Conservation (phyloP, 352 stramenopile genomes). For the Globisporangium canariense region DNA sequence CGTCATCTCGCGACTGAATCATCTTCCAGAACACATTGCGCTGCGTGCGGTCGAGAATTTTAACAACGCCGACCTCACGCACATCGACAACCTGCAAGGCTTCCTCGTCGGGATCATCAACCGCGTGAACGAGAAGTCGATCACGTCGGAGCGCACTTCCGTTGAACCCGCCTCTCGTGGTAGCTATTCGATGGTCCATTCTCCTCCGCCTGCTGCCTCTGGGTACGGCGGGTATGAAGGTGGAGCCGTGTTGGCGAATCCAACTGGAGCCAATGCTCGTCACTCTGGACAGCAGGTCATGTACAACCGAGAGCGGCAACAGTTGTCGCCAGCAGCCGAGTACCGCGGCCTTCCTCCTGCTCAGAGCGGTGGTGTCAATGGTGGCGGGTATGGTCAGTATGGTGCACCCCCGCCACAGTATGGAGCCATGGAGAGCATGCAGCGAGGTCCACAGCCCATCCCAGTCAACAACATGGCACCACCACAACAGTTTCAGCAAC, state of each 20-base stretch:
- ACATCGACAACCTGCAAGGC: constrained; percentile 72
- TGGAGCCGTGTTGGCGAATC: constrained; percentile 8
- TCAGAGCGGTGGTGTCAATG: neutral
- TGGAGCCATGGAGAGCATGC: constrained; percentile 11
- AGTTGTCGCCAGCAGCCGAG: constrained; percentile 11
- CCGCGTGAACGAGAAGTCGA: constrained; percentile 64
- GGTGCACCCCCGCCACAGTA: constrained; percentile 26
- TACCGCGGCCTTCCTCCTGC: constrained; percentile 20
- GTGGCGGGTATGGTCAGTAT: constrained; percentile 28
- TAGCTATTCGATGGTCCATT: neutral
- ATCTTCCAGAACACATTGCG: constrained; percentile 63
- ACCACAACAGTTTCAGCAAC: neutral
- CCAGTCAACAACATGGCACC: constrained; percentile 11
- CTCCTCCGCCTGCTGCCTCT: neutral
- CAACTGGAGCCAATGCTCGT: neutral
- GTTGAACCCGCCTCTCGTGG: neutral
- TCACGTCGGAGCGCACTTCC: constrained; percentile 23
- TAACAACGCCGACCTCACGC: constrained; percentile 66
- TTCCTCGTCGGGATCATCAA: constrained; percentile 87
- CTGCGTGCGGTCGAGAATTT: constrained; percentile 75
- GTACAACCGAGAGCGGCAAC: constrained; percentile 8
- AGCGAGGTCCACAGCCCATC: constrained; percentile 2
- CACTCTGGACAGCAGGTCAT: neutral
- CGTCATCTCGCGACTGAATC: constrained; percentile 60
- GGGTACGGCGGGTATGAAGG: neutral